Conservation (phyloP, 345 rosid genomes). For the Melaleuca alternifolia region DNA sequence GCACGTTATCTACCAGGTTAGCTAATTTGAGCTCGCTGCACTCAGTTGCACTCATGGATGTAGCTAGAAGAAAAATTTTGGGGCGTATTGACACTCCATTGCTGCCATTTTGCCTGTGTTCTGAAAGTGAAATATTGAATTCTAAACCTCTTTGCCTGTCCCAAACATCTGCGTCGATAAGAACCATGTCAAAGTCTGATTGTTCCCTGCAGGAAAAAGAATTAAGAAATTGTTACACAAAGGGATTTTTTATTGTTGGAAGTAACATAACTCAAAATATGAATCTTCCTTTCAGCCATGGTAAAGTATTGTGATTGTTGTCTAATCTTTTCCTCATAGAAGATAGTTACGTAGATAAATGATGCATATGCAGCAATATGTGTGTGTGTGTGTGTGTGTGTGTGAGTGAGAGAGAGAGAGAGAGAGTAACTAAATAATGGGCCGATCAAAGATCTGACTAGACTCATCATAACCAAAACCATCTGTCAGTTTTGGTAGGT, state of each 20-base stretch:
- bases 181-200: conserved; percentile 35
- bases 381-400: too few species aligned
- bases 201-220: conserved; percentile 17
- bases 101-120: conserved; percentile 9
- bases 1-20: conserved; percentile 44
- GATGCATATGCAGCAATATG: background rate
- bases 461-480: background rate
- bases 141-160: conserved; percentile 27
- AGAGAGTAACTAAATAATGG: background rate
- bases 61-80: conserved; percentile 47
- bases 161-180: conserved; percentile 76
- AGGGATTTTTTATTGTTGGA: background rate
- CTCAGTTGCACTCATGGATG: conserved; percentile 28
- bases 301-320: background rate
- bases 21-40: conserved; percentile 37
- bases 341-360: background rate
- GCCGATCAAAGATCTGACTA: background rate
- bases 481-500: background rate
- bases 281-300: background rate
- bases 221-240: background rate
- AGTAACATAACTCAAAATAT: background rate
- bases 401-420: background rate
- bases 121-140: conserved; percentile 20
- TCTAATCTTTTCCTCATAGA: background rate
- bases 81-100: conserved; percentile 16